phyloP scores from a whole-genome alignment of 768 basidiomycete genomes.

The Mrakia blollopis region DNA sequence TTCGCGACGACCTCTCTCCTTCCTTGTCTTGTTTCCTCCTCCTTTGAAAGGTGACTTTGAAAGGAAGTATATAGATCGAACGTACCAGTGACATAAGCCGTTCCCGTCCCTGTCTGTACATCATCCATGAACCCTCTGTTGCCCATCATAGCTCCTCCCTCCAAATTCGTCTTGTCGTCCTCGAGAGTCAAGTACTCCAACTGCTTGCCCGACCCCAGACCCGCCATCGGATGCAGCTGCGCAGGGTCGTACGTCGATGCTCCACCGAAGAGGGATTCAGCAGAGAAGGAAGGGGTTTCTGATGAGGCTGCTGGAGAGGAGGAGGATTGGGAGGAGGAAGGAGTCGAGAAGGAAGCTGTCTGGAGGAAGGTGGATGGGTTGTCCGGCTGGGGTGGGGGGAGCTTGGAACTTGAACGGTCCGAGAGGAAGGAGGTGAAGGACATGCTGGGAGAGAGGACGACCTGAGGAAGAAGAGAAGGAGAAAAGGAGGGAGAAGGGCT shows the following conservation, averaged over 20 bases:
- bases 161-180: slow-evolving; percentile 87
- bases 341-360: slow-evolving; percentile 11
- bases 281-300: slow-evolving; percentile 1
- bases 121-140: slow-evolving; percentile 87
- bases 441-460: slow-evolving; percentile 3
- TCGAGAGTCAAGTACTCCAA: slow-evolving; percentile 93
- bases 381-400: slow-evolving; percentile 1
- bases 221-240: slow-evolving; percentile 87
- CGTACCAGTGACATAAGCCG: slow-evolving; percentile 95
- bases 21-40: background rate
- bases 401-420: slow-evolving; percentile 15
- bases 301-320: slow-evolving; percentile 52
- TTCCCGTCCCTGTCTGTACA: slow-evolving; percentile 97
- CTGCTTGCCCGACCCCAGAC: slow-evolving; percentile 69
- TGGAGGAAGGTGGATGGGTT: slow-evolving; percentile 13
- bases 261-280: slow-evolving; percentile 56
- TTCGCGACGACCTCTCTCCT: background rate
- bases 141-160: slow-evolving; percentile 92
- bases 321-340: slow-evolving; percentile 26
- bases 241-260: slow-evolving; percentile 78
- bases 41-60: slow-evolving; percentile 29
- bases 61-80: slow-evolving; percentile 36
- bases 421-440: slow-evolving; percentile 33
- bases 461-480: too few relatives aligned
- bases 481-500: background rate